phyloP scores from a whole-genome alignment of 1,139 yeast species.

The Taphrina wiesneri region DNA sequence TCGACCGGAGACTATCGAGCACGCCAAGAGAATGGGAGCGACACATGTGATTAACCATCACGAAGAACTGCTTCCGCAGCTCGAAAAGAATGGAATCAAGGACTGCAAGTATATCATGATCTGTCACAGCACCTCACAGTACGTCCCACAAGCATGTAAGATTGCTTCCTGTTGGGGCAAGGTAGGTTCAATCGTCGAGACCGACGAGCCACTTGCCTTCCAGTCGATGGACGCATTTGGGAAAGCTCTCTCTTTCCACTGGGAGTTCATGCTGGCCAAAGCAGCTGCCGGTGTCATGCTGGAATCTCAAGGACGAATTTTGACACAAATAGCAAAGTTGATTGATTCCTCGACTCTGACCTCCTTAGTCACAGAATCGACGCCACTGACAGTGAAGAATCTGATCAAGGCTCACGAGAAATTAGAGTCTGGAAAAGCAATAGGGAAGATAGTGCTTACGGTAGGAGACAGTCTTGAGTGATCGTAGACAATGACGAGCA shows the following conservation, averaged over 20 bases:
- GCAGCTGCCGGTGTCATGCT: conserved; percentile 9
- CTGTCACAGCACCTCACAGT: conserved; percentile 8
- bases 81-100: conserved; percentile 7
- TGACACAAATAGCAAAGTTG: conserved; percentile 13
- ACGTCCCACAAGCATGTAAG: conserved; percentile 8
- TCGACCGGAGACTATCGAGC: conserved; percentile 24
- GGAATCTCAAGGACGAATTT: conserved; percentile 19
- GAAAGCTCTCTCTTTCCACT: conserved; percentile 18
- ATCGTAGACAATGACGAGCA: too few relatives aligned
- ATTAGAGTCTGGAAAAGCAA: conserved; percentile 23
- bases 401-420: conserved; percentile 13
- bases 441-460: conserved; percentile 13
- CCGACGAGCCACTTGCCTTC: conserved; percentile 13
- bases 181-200: conserved; percentile 21
- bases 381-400: conserved; percentile 3
- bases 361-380: conserved; percentile 8
- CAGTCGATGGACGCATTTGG: conserved; percentile 13
- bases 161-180: conserved; percentile 27
- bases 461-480: conserved; percentile 6
- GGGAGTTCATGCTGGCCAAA: conserved; percentile 30
- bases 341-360: neutral
- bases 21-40: conserved; percentile 19
- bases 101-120: conserved; percentile 15
- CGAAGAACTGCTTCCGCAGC: conserved; percentile 1
- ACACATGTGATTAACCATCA: conserved; percentile 25